Percentiles rank a stretch among this genome's conserved stretches.
These are phyloP conservation scores for Amauroascus niger DNA, from an alignment of 2,329 filamentous ascomycete species.

Conservation along the genomic window DNA sequence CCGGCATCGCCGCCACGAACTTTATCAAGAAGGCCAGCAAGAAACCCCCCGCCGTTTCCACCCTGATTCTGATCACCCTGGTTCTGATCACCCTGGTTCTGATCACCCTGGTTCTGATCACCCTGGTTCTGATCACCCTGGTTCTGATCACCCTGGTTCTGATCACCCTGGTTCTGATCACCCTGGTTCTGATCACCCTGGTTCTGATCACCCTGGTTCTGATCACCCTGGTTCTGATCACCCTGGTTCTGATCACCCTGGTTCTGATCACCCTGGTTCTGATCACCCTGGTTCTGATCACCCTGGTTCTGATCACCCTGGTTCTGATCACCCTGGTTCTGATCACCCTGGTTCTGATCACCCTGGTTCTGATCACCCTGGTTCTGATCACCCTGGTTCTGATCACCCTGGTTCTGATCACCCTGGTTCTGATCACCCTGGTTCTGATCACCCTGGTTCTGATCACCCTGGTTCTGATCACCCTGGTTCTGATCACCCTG, in stretches of 20 bases:
- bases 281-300: not conserved
- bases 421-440: not conserved
- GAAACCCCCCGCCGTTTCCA: not conserved
- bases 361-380: not conserved
- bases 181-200: not conserved
- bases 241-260: not conserved
- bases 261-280: not conserved
- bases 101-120: not conserved
- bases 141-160: not conserved
- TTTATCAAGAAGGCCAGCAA: not conserved
- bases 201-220: not conserved
- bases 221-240: not conserved
- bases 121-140: not conserved
- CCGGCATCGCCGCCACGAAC: not conserved
- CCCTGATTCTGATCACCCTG: not conserved
- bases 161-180: not conserved
- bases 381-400: not conserved
- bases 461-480: not conserved
- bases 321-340: not conserved
- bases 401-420: not conserved
- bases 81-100: not conserved
- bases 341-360: not conserved
- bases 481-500: not conserved
- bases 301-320: not conserved
- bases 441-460: not conserved